phyloP scores from a whole-genome alignment of 2,329 filamentous ascomycete species.

The Coniella lustricola region DNA sequence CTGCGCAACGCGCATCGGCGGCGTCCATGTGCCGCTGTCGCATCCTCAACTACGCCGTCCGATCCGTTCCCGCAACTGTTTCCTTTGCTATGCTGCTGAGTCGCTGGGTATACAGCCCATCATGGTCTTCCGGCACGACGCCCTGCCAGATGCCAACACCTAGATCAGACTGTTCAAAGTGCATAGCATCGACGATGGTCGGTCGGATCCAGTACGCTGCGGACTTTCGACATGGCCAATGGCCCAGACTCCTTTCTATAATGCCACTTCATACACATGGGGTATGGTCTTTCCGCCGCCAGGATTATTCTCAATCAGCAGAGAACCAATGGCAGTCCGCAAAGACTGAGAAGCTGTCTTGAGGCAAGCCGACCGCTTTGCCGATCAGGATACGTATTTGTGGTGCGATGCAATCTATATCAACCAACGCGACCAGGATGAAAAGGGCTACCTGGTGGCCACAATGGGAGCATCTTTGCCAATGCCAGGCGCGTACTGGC shows the following conservation, averaged over 20 bases:
- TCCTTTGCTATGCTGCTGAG: too few species aligned
- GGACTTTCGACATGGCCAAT: background rate
- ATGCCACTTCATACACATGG: constrained; percentile 7
- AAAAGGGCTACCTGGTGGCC: constrained; percentile 1
- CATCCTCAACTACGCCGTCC: too few species aligned
- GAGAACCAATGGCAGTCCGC: background rate
- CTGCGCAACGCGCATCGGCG: too few species aligned
- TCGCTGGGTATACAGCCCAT: too few species aligned
- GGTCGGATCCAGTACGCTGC: background rate
- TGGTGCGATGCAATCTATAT: constrained; percentile 13
- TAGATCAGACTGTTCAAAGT: background rate
- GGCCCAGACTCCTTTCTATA: background rate
- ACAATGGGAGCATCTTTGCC: constrained; percentile 4
- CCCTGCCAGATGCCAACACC: background rate
- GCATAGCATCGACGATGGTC: background rate
- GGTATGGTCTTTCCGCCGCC: background rate
- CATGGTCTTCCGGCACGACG: background rate
- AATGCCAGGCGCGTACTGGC: constrained; percentile 3
- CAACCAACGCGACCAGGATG: constrained; percentile 1
- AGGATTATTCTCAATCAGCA: background rate
- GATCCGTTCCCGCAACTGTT: too few species aligned
- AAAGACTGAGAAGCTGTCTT: constrained; percentile 6
- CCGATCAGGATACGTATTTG: background rate
- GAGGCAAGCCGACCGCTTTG: background rate
- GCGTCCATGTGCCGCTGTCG: too few species aligned